A percentile compares a stretch with the other conserved stretches of the same genome.
phyloP scores from a whole-genome alignment of 2,329 filamentous ascomycete genomes.

The Aspergillus candidus region DNA sequence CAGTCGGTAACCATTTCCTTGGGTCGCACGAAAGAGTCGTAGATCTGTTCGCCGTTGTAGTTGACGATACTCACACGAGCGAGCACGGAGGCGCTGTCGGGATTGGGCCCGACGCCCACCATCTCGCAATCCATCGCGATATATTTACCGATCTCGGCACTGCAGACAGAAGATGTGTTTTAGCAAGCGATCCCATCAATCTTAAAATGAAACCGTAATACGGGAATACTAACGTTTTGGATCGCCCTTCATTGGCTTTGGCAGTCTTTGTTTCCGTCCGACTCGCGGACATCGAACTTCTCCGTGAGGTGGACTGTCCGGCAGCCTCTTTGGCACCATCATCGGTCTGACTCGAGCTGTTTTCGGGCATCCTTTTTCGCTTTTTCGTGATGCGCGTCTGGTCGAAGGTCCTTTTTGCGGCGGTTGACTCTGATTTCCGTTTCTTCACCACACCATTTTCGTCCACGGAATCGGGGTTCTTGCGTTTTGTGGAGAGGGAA shows the following conservation, averaged over 20 bases:
- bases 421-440: conserved; percentile 19
- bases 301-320: conserved; percentile 55
- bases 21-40: conserved; percentile 85
- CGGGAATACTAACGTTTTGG: conserved; percentile 32
- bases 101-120: conserved; percentile 69
- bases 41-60: conserved; percentile 85
- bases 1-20: conserved; percentile 79
- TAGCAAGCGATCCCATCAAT: conserved; percentile 5
- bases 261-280: conserved; percentile 40
- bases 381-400: conserved; percentile 16
- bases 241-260: conserved; percentile 59
- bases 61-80: conserved; percentile 88
- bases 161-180: conserved; percentile 27
- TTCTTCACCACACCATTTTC: conserved; percentile 30
- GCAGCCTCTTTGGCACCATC: conserved; percentile 57
- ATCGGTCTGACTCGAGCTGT: conserved; percentile 25
- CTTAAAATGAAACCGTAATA: conserved; percentile 9
- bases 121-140: conserved; percentile 95
- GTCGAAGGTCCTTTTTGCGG: conserved; percentile 20
- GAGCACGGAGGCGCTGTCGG: conserved; percentile 64
- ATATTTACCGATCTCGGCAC: conserved; percentile 76
- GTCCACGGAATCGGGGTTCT: conserved; percentile 26
- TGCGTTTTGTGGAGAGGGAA: conserved; percentile 26
- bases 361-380: conserved; percentile 30
- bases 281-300: conserved; percentile 54